Evolutionary conservation across 2,329 filamentous ascomycete genomes (phyloP).

Genomic region (Didymella keratinophila): DNA sequence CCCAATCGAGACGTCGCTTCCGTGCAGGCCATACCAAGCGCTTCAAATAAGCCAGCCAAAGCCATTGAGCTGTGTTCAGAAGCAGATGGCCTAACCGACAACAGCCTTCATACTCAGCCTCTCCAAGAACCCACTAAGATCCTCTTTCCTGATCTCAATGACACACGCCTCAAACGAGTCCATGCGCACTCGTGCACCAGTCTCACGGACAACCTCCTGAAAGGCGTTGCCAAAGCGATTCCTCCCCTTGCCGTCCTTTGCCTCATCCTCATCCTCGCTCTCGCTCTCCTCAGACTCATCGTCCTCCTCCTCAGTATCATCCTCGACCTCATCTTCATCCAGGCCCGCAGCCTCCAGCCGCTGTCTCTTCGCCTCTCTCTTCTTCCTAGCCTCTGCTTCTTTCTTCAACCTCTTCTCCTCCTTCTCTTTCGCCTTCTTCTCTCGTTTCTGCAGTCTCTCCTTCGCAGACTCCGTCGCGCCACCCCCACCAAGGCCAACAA

Average conservation of each 20-base stretch:
- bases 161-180: slow-evolving; percentile 98
- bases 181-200: slow-evolving; percentile 85
- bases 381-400: slow-evolving; percentile 69
- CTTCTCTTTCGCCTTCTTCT: slow-evolving; percentile 67
- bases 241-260: slow-evolving; percentile 74
- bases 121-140: slow-evolving; percentile 88
- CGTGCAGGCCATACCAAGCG: not conserved
- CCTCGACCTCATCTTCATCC: slow-evolving; percentile 63
- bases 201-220: slow-evolving; percentile 92
- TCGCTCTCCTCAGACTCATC: slow-evolving; percentile 67
- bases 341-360: slow-evolving; percentile 63
- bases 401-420: slow-evolving; percentile 56
- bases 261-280: slow-evolving; percentile 59
- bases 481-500: slow-evolving; percentile 90
- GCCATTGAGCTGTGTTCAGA: too few species aligned
- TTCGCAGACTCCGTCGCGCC: slow-evolving; percentile 69
- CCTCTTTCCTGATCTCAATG: slow-evolving; percentile 97
- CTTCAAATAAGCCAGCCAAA: too few species aligned
- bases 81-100: slow-evolving; percentile 55
- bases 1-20: not conserved
- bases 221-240: slow-evolving; percentile 96
- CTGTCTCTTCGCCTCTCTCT: slow-evolving; percentile 57
- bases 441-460: slow-evolving; percentile 72
- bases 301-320: slow-evolving; percentile 56
- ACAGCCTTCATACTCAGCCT: slow-evolving; percentile 90